Evolutionary conservation across 2,329 filamentous ascomycete genomes (phyloP).

Genomic region (Metarhizium rileyi): DNA sequence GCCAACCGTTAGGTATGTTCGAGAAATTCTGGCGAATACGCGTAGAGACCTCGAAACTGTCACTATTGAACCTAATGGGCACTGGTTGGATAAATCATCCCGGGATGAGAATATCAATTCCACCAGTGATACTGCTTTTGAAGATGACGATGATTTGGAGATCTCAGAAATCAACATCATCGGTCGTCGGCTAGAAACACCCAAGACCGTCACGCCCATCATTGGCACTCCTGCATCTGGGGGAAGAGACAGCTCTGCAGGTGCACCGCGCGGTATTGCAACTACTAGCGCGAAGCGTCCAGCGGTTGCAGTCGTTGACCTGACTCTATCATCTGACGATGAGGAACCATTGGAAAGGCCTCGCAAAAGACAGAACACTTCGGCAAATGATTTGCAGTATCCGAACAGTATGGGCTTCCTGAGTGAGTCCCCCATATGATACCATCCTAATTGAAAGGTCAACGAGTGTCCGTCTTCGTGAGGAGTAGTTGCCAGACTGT

Average conservation of each 20-base stretch:
- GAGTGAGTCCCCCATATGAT: constrained; percentile 15
- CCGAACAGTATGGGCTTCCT: constrained; percentile 11
- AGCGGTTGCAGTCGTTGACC: constrained; percentile 45
- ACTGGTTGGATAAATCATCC: constrained; percentile 48
- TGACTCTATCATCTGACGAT: constrained; percentile 47
- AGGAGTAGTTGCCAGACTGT: not conserved
- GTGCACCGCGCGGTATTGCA: constrained; percentile 23
- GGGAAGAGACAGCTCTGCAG: constrained; percentile 24
- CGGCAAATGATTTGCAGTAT: constrained; percentile 15
- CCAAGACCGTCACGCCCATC: constrained; percentile 25
- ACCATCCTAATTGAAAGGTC: constrained; percentile 4
- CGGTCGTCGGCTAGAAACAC: constrained; percentile 26
- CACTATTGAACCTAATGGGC: constrained; percentile 77
- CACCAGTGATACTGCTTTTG: constrained; percentile 17
- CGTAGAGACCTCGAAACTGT: constrained; percentile 67
- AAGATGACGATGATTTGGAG: constrained; percentile 42
- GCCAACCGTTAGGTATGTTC: constrained; percentile 57
- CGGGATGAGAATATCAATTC: constrained; percentile 21
- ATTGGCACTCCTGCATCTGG: constrained; percentile 29
- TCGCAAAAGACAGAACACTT: constrained; percentile 35
- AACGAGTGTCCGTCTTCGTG: not conserved
- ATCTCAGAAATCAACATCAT: constrained; percentile 34
- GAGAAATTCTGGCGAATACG: constrained; percentile 73
- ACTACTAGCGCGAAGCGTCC: constrained; percentile 37
- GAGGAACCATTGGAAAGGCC: constrained; percentile 37